Evolutionary conservation across 352 stramenopile species (phyloP), one percentile per base, ranked within the genome.

Genomic region (Detonula confervacea): DNA sequence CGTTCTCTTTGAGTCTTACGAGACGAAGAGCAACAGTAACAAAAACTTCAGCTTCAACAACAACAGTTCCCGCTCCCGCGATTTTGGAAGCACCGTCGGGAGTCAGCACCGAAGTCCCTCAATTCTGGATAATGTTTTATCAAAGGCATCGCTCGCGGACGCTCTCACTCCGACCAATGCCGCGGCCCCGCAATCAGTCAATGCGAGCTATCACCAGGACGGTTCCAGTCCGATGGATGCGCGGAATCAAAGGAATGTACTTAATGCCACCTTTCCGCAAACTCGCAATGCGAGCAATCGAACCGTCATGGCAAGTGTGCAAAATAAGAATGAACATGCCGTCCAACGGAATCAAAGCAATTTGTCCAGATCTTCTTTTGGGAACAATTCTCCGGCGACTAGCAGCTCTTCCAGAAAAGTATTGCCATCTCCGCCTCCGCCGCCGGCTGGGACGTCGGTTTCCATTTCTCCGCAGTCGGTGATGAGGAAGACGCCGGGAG

Each of bases 1-100:
- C 24, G 47, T 69, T 46, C 35, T 73, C 6, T 67, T 73, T 30
- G 61, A 68, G 16, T 68, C 71, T 20, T 72, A 51, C n/a, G 71
- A 72, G 60, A 9, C 47, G 29, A 33, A 35, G 18, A 29, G n/a
- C 25, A 24, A 62, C 25, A 29, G n/a, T 18, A 33, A 56, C 22
- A 46, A 22, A n/a, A 33, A 14, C 16, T 2, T 35, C 51, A 56
- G 27, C 33, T 16, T 16, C 9, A 16, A 18, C 33, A 65, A 60
- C 25, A 60, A 49, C n/a, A 25, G 54, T 44, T 61, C 44, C 20
- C 44, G 18, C 44, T 56, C 47, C 2, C 47, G 47, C 29, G 46
- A 62, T 61, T 62, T 61, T 33, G 62, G 30, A 9, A 22, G 37
- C 39, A 14, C 12, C 20, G 46, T 12, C 18, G n/a, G 0, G 16